These are phyloP conservation scores for Mikania micrantha DNA, from an alignment of 129 eudicot genomes.

Conservation along the genomic window DNA sequence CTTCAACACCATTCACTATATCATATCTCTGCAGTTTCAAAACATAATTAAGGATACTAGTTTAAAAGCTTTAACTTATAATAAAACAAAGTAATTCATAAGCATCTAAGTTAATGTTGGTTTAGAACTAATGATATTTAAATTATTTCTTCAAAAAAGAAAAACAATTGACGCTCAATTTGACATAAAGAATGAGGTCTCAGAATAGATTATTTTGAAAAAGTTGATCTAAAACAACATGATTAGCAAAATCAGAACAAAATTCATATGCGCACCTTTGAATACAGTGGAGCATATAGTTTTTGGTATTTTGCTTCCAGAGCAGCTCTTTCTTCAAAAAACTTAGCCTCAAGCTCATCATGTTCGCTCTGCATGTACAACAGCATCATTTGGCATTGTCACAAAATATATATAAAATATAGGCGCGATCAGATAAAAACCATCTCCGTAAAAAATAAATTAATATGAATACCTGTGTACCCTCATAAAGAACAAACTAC, in stretches of 20 bases:
- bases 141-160: neutral
- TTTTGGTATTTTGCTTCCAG: slow-evolving; percentile 79
- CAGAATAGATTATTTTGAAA: neutral
- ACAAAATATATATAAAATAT: neutral
- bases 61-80: neutral
- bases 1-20: slow-evolving; percentile 78
- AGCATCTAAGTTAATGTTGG: neutral
- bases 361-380: slow-evolving; percentile 46
- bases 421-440: neutral
- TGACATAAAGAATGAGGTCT: neutral
- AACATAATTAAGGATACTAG: neutral
- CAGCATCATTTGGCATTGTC: neutral
- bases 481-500: neutral
- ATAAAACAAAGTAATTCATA: neutral
- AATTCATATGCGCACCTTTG: slow-evolving; percentile 34
- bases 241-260: neutral
- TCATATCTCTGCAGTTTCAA: slow-evolving; percentile 56
- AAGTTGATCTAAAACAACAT: neutral
- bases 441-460: neutral
- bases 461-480: neutral
- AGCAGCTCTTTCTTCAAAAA: slow-evolving; percentile 76
- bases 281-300: slow-evolving; percentile 63
- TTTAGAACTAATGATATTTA: neutral
- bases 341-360: slow-evolving; percentile 73
- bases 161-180: neutral